Base-by-base conservation (phyloP, 805 yeast genomes). In the Dipodascopsis tothii region DNA sequence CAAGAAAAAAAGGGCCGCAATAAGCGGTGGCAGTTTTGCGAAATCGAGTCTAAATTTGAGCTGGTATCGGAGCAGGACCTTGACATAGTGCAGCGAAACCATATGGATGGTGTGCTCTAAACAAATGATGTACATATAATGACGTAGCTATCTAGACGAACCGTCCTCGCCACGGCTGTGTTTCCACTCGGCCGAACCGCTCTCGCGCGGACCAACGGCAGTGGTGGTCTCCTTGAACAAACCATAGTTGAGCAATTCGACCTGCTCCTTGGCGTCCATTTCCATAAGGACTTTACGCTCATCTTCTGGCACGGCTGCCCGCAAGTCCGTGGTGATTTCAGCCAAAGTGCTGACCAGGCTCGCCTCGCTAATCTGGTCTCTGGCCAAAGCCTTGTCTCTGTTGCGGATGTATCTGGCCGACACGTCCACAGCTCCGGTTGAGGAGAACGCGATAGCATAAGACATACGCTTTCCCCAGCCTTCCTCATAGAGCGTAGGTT, bases 391-490 rank as follows among this genome's bases (percentile, higher is more conserved):
- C 43, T 70, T 68, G 11, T 66, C 65, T 0, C 60, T 41, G 6
- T 67, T 66, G 5, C 67, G 54, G 22, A 86, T 74, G 54, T 90
- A 88, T 49, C 85, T 74, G 7, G 62, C 60, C 20, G 87, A 75
- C 23, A 90, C 80, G 60, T 90, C 96, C 1, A 67, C 60, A 1
- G 80, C 68, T 28, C 86, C 86, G 14, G 16, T 21, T 19, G 17
- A 5, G 17, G 14, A 72, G 42, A 81, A 71, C 0, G 85, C 96
- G 44, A 90, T 66, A 2, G 79, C 82, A 63, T 84, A 86, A 41
- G 95, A 82, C 96, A 90, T 90, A 47, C 77, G 77, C 64, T 90
- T 90, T 25, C 90, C 94, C 96, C 97, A 88, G 35, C 94, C 94
- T 33, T 73, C 70, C 38, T 80, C 74, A 58, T 88, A 88, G 14